phyloP scores from a whole-genome alignment of 164 flowering plant genomes.

The Vitis rotundifolia region DNA sequence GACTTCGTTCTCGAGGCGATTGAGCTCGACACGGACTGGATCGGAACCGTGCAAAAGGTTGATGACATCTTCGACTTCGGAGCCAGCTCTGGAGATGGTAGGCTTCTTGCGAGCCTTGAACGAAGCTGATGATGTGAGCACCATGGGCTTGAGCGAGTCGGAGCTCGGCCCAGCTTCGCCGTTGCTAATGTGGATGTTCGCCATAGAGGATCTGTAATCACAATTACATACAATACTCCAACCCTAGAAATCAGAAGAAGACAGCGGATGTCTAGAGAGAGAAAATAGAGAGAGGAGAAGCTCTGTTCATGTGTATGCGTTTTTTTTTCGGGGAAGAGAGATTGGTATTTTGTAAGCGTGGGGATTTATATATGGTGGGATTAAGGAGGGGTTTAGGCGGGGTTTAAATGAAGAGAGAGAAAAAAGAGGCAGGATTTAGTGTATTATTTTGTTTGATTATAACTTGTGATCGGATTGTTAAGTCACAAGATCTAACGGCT shows the following conservation, averaged over 20 bases:
- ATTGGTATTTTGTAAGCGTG: background rate
- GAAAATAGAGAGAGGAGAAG: too few relatives aligned
- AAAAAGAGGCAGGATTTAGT: too few relatives aligned
- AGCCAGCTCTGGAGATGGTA: conserved; percentile 25
- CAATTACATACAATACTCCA: conserved; percentile 8
- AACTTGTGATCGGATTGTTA: too few relatives aligned
- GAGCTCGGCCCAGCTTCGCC: conserved; percentile 16
- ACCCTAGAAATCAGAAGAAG: conserved; percentile 10
- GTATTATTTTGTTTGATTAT: too few relatives aligned
- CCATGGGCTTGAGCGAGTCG: conserved; percentile 15
- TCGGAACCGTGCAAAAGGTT: conserved; percentile 65
- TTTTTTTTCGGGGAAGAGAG: conserved; percentile 1
- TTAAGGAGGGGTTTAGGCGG: conserved; percentile 34
- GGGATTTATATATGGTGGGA: background rate
- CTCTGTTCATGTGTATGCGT: too few relatives aligned
- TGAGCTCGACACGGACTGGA: conserved; percentile 69
- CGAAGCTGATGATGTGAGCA: conserved; percentile 33
- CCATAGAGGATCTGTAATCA: conserved; percentile 20
- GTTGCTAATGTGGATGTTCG: conserved; percentile 18
- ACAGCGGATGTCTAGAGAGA: too few relatives aligned
- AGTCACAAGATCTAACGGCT: too few relatives aligned
- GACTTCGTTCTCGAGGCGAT: conserved; percentile 64
- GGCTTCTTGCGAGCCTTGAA: conserved; percentile 37
- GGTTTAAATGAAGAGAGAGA: conserved; percentile 12
- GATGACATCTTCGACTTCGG: conserved; percentile 54